Evolutionary conservation across 805 yeast genomes (phyloP), one percentile per base, ranked within the genome.

Genomic region (Geotrichum ghanense): DNA sequence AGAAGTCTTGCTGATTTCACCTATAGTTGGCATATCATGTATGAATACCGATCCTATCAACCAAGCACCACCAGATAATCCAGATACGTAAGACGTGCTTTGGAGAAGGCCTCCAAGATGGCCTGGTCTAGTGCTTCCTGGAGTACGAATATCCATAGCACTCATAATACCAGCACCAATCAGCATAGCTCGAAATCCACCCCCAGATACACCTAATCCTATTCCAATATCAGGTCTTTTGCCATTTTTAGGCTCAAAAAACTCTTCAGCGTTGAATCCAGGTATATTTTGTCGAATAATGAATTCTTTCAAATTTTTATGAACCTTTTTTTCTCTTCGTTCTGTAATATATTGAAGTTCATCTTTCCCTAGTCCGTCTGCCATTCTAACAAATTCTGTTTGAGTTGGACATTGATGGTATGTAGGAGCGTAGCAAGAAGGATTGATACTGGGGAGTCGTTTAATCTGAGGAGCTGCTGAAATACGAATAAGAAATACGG

Each of bases 11-110:
- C 52, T 54, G 19, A 65, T 44, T 2, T 50, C 63, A 43, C 51
- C 47, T n/a, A 68, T 53, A 1, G 68, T 53, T 16, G 62, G 51
- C 55, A 69, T 72, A 51, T 69, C 68, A 51, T 71, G 60, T 12
- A 68, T 46, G 4, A 67, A 58, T 24, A 73, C 51, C 19, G 75
- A 72, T 41, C 81, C 73, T 1, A 81, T 74, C 6, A 79, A 61
- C 88, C 89, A 81, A 42, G 81, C 73, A 0, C 88, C 89, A 1
- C 88, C 88, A 2, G 86, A 79, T 1, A 79, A 71, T 0, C 87
- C 87, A 0, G 77, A 72, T 9, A 81, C 65, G 56, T 81, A 81
- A 14, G 73, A 64, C 0, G 78, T 49, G 5, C 75, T 63, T 53
- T 80, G 84, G 19, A 75, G 60, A 9, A 81, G 46, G 0, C 82